Conservation (phyloP, 2,329 filamentous ascomycete genomes). For the Nannizziopsis arthrosporioides region DNA sequence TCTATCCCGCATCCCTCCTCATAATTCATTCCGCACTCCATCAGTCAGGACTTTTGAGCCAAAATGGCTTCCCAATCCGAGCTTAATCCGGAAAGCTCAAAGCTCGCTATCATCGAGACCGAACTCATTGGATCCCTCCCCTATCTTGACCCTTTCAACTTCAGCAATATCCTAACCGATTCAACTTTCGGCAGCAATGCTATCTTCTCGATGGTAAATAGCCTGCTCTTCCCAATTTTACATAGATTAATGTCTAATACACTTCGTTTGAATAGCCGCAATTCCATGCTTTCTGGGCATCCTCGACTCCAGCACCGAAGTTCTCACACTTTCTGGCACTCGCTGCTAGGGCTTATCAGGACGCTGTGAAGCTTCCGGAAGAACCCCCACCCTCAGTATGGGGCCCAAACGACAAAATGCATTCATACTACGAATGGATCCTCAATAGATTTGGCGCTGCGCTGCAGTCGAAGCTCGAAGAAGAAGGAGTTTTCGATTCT, state of each 20-base stretch:
- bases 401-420: slow-evolving; percentile 12
- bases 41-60: too few species aligned
- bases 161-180: not conserved
- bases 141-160: not conserved
- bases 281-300: not conserved
- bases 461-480: slow-evolving; percentile 9
- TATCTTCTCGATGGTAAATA: not conserved
- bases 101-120: not conserved
- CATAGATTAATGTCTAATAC: too few species aligned
- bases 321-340: slow-evolving; percentile 11
- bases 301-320: not conserved
- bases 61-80: not conserved
- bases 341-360: slow-evolving; percentile 16
- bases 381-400: slow-evolving; percentile 14
- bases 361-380: slow-evolving; percentile 15
- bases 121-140: not conserved
- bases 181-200: not conserved
- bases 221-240: not conserved
- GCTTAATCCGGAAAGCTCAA: not conserved
- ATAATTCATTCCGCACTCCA: too few species aligned
- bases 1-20: too few species aligned
- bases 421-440: slow-evolving; percentile 13
- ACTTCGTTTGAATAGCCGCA: not conserved
- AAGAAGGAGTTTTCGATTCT: slow-evolving; percentile 4
- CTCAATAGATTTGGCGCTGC: slow-evolving; percentile 12